These are phyloP conservation scores for Ilex asprella DNA, from an alignment of 257 asterid genomes.

Conservation along the genomic window DNA sequence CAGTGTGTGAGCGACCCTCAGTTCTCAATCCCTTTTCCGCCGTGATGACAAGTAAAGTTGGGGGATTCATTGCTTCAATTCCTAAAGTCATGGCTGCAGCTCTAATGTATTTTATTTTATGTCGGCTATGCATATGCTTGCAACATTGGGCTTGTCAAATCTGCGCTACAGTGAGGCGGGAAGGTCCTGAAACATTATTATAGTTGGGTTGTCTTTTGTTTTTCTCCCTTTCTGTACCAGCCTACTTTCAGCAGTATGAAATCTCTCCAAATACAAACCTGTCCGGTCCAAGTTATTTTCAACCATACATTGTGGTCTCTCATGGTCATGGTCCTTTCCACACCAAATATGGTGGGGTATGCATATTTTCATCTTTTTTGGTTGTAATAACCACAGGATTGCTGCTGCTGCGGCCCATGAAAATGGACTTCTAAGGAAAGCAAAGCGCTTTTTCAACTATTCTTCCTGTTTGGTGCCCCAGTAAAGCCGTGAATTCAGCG, in stretches of 20 bases:
- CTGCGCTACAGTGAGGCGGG: conserved; percentile 96
- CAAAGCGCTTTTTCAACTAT: too few species aligned
- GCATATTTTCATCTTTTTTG: neutral
- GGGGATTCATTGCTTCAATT: conserved; percentile 92
- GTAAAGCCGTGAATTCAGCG: too few species aligned
- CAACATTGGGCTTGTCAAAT: conserved; percentile 89
- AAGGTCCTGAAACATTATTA: conserved; percentile 92
- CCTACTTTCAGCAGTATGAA: conserved; percentile 91
- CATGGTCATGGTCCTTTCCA: conserved; percentile 94
- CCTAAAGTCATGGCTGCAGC: conserved; percentile 94
- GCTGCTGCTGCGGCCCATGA: too few species aligned
- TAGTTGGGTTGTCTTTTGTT: conserved; percentile 81
- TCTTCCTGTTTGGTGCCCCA: too few species aligned
- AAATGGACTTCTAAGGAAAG: too few species aligned
- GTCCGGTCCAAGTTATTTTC: conserved; percentile 78
- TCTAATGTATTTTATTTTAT: conserved; percentile 67
- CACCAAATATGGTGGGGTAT: conserved; percentile 71
- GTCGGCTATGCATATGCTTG: conserved; percentile 96
- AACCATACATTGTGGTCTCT: conserved; percentile 79
- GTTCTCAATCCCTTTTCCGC: neutral
- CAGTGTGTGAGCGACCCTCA: too few species aligned
- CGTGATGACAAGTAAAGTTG: conserved; percentile 73
- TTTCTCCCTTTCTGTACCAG: conserved; percentile 78
- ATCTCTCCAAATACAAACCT: conserved; percentile 66
- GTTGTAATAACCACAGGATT: too few species aligned